These are phyloP conservation scores for Hyphodiscus sp. DNA, from an alignment of 2,329 filamentous ascomycete genomes.

Conservation along the genomic window DNA sequence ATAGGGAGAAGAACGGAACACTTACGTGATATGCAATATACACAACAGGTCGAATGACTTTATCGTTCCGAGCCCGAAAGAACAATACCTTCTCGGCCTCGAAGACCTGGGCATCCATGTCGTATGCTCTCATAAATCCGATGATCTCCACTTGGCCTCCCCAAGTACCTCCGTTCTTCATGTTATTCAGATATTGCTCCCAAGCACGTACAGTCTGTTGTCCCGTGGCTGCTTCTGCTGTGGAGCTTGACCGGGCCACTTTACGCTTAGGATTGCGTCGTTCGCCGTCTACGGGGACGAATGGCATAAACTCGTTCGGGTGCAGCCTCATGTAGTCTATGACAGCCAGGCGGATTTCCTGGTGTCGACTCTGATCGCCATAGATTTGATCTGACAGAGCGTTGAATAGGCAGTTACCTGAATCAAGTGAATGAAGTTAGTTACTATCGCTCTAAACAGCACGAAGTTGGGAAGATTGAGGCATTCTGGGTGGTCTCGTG, in stretches of 20 bases:
- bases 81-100: conserved; percentile 44
- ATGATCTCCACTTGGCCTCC: conserved; percentile 63
- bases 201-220: conserved; percentile 47
- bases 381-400: conserved; percentile 62
- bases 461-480: not conserved
- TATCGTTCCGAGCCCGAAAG: conserved; percentile 36
- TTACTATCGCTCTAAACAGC: not conserved
- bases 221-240: conserved; percentile 39
- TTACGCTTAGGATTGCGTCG: conserved; percentile 49
- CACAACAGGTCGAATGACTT: conserved; percentile 31
- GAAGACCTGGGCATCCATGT: conserved; percentile 55
- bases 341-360: conserved; percentile 50
- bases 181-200: conserved; percentile 49
- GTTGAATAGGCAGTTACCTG: conserved; percentile 66
- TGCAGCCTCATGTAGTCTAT: conserved; percentile 57
- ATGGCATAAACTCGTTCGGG: conserved; percentile 56
- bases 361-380: conserved; percentile 50
- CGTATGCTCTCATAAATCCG: conserved; percentile 56
- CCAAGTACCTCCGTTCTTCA: conserved; percentile 54
- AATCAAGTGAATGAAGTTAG: conserved; percentile 10
- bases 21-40: conserved; percentile 60
- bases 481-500: conserved; percentile 10
- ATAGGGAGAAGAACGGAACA: conserved; percentile 8
- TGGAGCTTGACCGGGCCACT: conserved; percentile 40
- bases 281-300: conserved; percentile 50